Conservation (phyloP, 768 basidiomycete species). For the Termitomyces sp. region DNA sequence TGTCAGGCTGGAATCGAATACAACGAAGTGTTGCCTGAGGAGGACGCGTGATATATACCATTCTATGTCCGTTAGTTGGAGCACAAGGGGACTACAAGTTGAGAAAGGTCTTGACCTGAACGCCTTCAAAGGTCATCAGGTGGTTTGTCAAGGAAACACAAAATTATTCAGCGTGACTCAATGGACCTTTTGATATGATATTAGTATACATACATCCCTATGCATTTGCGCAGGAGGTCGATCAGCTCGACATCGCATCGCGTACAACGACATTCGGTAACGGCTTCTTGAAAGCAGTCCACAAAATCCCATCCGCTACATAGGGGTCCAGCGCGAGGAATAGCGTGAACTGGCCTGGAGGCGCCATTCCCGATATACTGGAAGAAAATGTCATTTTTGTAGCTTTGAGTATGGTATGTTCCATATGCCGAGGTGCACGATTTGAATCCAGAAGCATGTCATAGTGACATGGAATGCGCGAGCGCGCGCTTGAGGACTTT, state of each 20-base stretch:
- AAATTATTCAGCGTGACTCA: not conserved
- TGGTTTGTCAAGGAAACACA: not conserved
- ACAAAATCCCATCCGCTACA: slow-evolving; percentile 38
- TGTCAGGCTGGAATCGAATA: not conserved
- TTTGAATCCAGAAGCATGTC: slow-evolving; percentile 52
- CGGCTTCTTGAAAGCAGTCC: slow-evolving; percentile 41
- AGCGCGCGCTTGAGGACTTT: slow-evolving; percentile 32
- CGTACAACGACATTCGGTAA: slow-evolving; percentile 38
- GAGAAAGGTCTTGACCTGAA: no score
- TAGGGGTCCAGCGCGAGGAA: slow-evolving; percentile 41
- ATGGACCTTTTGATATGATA: not conserved
- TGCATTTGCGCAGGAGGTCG: not conserved
- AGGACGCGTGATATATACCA: not conserved
- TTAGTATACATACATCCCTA: not conserved
- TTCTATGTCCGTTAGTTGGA: not conserved
- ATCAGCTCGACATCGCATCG: slow-evolving; percentile 25
- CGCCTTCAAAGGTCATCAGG: not conserved
- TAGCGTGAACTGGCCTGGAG: slow-evolving; percentile 29
- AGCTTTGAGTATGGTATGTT: slow-evolving; percentile 22
- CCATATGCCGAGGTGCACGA: slow-evolving; percentile 44
- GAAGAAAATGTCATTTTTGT: slow-evolving; percentile 4
- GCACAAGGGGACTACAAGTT: not conserved
- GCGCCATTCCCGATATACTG: slow-evolving; percentile 8
- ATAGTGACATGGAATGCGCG: slow-evolving; percentile 43
- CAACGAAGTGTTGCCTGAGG: not conserved